A percentile compares a stretch with the other conserved stretches of the same genome.
Conservation (phyloP, 192 early-diverging fungal species). For the Podila minutissima region DNA sequence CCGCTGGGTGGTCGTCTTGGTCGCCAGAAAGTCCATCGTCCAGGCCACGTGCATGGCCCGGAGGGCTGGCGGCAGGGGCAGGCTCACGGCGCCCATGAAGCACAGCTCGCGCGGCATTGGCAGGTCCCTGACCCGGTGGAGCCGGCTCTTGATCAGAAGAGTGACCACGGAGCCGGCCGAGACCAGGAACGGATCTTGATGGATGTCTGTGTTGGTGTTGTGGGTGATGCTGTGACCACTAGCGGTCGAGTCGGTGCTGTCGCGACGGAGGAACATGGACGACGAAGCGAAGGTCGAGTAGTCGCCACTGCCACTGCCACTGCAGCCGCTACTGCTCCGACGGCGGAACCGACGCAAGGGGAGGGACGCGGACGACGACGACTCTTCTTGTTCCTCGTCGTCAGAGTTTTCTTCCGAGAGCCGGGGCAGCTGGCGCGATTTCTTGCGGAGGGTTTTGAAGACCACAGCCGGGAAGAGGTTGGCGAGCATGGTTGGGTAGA, state of each 20-base stretch:
- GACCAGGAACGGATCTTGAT: conserved; percentile 21
- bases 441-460: conserved; percentile 31
- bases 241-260: neutral
- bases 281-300: neutral
- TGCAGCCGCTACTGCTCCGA: neutral
- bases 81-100: conserved; percentile 39
- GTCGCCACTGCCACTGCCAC: neutral
- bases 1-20: conserved; percentile 9
- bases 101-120: conserved; percentile 42
- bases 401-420: conserved; percentile 37
- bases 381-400: neutral
- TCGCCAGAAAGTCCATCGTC: conserved; percentile 43
- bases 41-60: conserved; percentile 45
- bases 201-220: neutral
- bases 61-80: conserved; percentile 28
- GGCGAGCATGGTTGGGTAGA: conserved; percentile 35
- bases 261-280: too few relatives aligned
- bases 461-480: conserved; percentile 38
- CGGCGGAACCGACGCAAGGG: neutral
- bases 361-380: neutral
- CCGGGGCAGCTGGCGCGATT: conserved; percentile 23
- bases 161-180: conserved; percentile 15
- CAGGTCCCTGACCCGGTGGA: conserved; percentile 41
- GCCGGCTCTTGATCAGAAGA: conserved; percentile 9
- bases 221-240: neutral